Evolutionary conservation across 116 monocot genomes (phyloP).

Genomic region (Iris pallida): DNA sequence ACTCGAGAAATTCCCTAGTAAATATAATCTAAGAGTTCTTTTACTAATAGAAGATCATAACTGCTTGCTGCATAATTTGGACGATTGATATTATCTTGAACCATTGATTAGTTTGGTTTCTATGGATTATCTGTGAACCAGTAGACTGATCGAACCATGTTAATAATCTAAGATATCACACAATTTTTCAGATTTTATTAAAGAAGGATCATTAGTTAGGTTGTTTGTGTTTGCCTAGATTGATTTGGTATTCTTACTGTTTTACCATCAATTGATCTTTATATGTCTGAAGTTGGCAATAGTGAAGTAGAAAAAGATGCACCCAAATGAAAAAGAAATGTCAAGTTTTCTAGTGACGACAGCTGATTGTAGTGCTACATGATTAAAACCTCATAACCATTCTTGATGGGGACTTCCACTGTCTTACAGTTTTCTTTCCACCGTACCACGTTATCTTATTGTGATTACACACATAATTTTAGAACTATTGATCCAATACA

Average conservation of each 20-base stretch:
- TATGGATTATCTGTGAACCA: too few species aligned
- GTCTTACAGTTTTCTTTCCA: neutral
- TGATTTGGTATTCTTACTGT: neutral
- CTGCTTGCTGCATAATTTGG: too few species aligned
- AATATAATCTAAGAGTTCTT: too few species aligned
- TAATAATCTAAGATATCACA: neutral
- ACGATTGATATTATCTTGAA: too few species aligned
- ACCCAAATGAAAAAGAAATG: neutral
- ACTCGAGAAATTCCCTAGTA: too few species aligned
- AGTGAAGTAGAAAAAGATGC: neutral
- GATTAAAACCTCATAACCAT: slow-evolving; percentile 1
- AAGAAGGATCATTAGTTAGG: neutral
- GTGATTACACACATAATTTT: too few species aligned
- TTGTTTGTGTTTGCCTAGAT: neutral
- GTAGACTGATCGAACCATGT: too few species aligned
- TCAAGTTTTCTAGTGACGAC: neutral
- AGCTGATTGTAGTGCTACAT: neutral
- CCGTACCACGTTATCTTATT: neutral
- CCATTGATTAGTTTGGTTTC: too few species aligned
- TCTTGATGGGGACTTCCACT: neutral
- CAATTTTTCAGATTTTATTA: neutral
- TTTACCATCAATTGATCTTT: neutral
- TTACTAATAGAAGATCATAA: too few species aligned
- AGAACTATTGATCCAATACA: too few species aligned
- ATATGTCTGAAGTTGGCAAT: neutral